Percentiles rank a stretch among this genome's conserved stretches.
These are phyloP conservation scores for Piromyces sp. DNA, from an alignment of 192 early-diverging fungal genomes.

Conservation along the genomic window DNA sequence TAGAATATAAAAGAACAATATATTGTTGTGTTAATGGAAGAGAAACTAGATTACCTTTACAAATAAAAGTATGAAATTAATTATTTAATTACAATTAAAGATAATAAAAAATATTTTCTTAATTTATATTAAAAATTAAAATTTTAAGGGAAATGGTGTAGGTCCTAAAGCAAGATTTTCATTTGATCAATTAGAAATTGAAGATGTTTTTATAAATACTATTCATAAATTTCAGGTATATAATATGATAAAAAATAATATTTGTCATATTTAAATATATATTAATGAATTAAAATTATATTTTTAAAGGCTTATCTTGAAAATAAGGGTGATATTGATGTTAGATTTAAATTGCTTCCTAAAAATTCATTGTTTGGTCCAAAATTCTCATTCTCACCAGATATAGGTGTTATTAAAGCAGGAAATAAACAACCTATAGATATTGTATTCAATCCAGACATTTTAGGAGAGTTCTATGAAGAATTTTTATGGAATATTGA, in stretches of 20 bases:
- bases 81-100: not conserved
- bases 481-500: slow-evolving; percentile 30
- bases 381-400: slow-evolving; percentile 25
- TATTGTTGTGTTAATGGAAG: slow-evolving; percentile 37
- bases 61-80: slow-evolving; percentile 15
- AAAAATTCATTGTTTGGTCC: slow-evolving; percentile 17
- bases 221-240: slow-evolving; percentile 26
- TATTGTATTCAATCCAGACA: slow-evolving; percentile 20
- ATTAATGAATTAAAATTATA: too few relatives aligned
- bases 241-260: not conserved
- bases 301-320: slow-evolving; percentile 23
- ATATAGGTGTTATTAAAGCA: slow-evolving; percentile 16
- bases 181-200: slow-evolving; percentile 27
- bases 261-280: not conserved
- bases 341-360: slow-evolving; percentile 8
- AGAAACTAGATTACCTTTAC: slow-evolving; percentile 27
- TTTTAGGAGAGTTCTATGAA: slow-evolving; percentile 30
- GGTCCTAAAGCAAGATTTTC: slow-evolving; percentile 36
- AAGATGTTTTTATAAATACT: slow-evolving; percentile 33
- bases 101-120: not conserved
- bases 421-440: slow-evolving; percentile 20
- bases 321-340: slow-evolving; percentile 31
- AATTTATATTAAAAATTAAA: not conserved
- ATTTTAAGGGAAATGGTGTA: slow-evolving; percentile 23
- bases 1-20: slow-evolving; percentile 7